Percentiles rank a stretch among this genome's conserved stretches.
phyloP scores from a whole-genome alignment of 1,284 basidiomycete genomes.

The Baeospora myosura region DNA sequence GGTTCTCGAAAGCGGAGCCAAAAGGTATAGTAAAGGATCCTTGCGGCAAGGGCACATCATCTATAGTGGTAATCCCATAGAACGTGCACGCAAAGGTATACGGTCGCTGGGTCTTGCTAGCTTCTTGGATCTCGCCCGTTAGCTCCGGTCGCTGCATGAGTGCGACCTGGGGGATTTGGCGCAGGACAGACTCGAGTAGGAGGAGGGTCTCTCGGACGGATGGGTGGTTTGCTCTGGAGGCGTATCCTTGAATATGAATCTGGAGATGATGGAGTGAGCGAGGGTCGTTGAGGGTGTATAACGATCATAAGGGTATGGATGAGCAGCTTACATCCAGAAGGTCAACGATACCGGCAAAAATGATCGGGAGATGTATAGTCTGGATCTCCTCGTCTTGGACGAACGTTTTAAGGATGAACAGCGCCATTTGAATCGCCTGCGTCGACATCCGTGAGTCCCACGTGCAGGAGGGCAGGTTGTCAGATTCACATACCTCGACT shows the following conservation, averaged over 20 bases:
- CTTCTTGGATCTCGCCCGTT: constrained; percentile 25
- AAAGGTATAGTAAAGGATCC: constrained; percentile 42
- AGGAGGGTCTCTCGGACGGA: constrained; percentile 38
- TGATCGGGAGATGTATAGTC: constrained; percentile 72
- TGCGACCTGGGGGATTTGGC: constrained; percentile 42
- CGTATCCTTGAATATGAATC: constrained; percentile 32
- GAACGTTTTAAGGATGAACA: constrained; percentile 69
- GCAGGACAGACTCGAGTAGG: constrained; percentile 47
- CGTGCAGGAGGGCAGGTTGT: neutral
- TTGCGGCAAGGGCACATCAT: constrained; percentile 13
- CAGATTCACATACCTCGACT: constrained; percentile 36
- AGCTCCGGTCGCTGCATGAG: constrained; percentile 44
- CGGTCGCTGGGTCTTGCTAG: constrained; percentile 28
- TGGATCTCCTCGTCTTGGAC: constrained; percentile 80
- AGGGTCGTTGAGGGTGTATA: too few relatives aligned
- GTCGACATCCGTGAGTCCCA: neutral
- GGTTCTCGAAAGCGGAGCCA: constrained; percentile 46
- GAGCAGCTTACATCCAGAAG: constrained; percentile 44
- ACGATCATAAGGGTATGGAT: neutral
- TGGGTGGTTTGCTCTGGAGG: constrained; percentile 25
- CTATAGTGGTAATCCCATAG: constrained; percentile 41
- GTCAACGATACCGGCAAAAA: constrained; percentile 63
- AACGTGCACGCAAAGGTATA: constrained; percentile 53
- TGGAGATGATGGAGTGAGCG: constrained; percentile 20
- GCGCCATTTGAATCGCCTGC: constrained; percentile 57